These are phyloP conservation scores for Monosporascus sp. DNA, from an alignment of 2,329 filamentous ascomycete species.

Conservation along the genomic window DNA sequence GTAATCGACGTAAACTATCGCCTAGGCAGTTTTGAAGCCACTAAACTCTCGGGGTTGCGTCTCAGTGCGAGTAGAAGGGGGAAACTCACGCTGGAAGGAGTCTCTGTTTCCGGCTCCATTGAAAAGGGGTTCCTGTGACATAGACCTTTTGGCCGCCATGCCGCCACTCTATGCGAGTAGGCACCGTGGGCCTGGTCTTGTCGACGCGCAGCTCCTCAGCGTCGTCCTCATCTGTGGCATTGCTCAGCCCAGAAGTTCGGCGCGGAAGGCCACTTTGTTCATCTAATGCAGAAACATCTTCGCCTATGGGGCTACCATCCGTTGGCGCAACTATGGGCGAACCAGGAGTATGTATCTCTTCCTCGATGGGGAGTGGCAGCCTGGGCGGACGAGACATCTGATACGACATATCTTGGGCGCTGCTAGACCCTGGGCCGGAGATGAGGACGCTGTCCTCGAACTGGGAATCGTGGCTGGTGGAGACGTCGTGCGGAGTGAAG, in stretches of 20 bases:
- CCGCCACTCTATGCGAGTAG: slow-evolving; percentile 81
- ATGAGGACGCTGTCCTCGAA: slow-evolving; percentile 33
- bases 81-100: slow-evolving; percentile 74
- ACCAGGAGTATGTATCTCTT: slow-evolving; percentile 82
- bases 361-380: slow-evolving; percentile 86
- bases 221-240: slow-evolving; percentile 70
- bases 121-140: slow-evolving; percentile 94
- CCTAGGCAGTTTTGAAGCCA: background rate
- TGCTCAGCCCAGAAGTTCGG: slow-evolving; percentile 54
- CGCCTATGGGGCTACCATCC: slow-evolving; percentile 45
- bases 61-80: slow-evolving; percentile 3
- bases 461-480: slow-evolving; percentile 27
- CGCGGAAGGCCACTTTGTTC: slow-evolving; percentile 43
- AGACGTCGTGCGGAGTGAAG: slow-evolving; percentile 24
- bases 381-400: slow-evolving; percentile 68
- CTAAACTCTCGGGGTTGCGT: slow-evolving; percentile 11
- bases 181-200: slow-evolving; percentile 71
- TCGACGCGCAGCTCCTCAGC: slow-evolving; percentile 71
- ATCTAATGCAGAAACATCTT: slow-evolving; percentile 47
- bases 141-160: slow-evolving; percentile 83
- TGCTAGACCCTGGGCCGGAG: slow-evolving; percentile 46
- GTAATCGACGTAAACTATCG: background rate
- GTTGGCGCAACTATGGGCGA: slow-evolving; percentile 79
- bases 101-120: slow-evolving; percentile 92
- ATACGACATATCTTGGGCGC: slow-evolving; percentile 59